Evolutionary conservation across 2,329 filamentous ascomycete species (phyloP).

Genomic region (Colletotrichum cuscutae): DNA sequence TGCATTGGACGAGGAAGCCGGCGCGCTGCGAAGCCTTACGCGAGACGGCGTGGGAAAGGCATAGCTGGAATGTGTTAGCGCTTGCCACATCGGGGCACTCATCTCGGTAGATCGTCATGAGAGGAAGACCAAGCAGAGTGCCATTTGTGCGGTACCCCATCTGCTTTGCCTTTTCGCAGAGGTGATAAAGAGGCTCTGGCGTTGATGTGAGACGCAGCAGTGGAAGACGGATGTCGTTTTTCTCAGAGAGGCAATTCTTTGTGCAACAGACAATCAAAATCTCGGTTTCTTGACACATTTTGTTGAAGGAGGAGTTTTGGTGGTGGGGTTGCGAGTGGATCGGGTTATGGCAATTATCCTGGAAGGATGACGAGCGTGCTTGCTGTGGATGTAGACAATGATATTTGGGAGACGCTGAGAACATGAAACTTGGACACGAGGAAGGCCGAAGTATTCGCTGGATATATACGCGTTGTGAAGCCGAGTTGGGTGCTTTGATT

Average conservation of each 20-base stretch:
- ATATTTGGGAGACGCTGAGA: neutral
- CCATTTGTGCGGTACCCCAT: neutral
- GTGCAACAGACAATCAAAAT: slow-evolving; percentile 13
- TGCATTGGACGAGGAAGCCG: neutral
- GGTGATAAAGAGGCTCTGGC: neutral
- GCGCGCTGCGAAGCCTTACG: neutral
- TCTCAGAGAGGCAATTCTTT: neutral
- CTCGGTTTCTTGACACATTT: slow-evolving; percentile 11
- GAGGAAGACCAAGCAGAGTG: neutral
- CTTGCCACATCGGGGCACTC: neutral
- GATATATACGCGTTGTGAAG: neutral
- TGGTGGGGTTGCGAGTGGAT: neutral
- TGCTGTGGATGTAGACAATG: neutral
- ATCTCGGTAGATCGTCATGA: neutral
- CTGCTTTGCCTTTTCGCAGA: neutral
- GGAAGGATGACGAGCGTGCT: neutral
- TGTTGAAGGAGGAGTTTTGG: neutral
- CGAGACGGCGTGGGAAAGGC: neutral
- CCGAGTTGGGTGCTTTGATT: neutral
- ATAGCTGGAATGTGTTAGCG: neutral
- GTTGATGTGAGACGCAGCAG: neutral
- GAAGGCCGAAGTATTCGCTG: neutral
- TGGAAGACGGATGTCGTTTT: neutral
- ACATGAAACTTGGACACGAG: neutral
- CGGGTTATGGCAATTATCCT: neutral